These are phyloP conservation scores for Corynascus novoguineensis DNA, from an alignment of 495 filamentous ascomycete species.

Conservation along the genomic window DNA sequence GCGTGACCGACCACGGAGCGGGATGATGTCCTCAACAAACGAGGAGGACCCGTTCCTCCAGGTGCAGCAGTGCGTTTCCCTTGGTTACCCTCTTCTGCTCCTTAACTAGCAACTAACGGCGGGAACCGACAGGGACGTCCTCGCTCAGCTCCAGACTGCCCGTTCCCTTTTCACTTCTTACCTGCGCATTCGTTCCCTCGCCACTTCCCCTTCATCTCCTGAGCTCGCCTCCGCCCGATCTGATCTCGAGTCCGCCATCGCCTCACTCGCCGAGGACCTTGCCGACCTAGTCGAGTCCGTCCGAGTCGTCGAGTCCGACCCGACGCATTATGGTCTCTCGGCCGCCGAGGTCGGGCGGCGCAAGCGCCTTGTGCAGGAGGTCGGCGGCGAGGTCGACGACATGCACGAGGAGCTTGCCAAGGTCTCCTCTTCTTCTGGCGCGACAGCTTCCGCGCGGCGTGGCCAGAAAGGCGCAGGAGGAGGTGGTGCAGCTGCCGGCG, in stretches of 20 bases:
- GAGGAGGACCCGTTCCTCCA: conserved; percentile 88
- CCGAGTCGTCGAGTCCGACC: conserved; percentile 80
- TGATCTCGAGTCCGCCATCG: conserved; percentile 74
- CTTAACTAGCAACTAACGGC: not conserved
- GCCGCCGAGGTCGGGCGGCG: conserved; percentile 75
- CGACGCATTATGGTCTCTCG: conserved; percentile 82
- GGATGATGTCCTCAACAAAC: conserved; percentile 67
- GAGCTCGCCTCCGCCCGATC: conserved; percentile 77
- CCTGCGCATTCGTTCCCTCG: conserved; percentile 86
- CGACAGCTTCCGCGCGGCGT: conserved; percentile 2
- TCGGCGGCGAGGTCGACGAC: conserved; percentile 78
- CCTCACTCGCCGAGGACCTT: conserved; percentile 77
- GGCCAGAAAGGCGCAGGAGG: not conserved
- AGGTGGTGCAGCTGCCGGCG: too few species aligned
- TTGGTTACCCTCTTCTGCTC: not conserved
- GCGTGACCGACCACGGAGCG: conserved; percentile 15
- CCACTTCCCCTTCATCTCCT: conserved; percentile 55
- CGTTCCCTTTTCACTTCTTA: conserved; percentile 89
- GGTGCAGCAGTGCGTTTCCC: conserved; percentile 67
- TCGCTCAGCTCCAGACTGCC: conserved; percentile 68
- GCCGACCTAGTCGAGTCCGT: conserved; percentile 85
- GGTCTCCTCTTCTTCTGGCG: conserved; percentile 3
- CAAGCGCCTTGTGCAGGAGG: conserved; percentile 78
- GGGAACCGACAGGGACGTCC: conserved; percentile 62
- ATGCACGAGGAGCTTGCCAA: conserved; percentile 78